A percentile compares a stretch with the other conserved stretches of the same genome.
These are phyloP conservation scores for Rhizodiscina lignyota DNA, from an alignment of 495 filamentous ascomycete species.

Conservation along the genomic window DNA sequence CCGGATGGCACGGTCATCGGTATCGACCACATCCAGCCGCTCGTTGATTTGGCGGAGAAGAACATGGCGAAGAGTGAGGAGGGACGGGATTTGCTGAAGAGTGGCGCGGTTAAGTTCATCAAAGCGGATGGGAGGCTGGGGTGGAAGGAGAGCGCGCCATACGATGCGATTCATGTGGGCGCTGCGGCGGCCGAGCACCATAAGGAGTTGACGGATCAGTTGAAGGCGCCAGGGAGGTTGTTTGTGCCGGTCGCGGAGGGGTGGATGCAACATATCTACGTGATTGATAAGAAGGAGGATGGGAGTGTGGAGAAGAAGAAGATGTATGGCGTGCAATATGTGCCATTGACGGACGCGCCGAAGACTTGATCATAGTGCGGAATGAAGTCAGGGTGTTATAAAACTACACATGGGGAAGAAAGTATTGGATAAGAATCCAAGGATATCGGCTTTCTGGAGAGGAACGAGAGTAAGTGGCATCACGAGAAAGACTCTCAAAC, in stretches of 20 bases:
- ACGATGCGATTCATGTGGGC: slow-evolving; percentile 92
- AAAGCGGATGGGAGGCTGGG: slow-evolving; percentile 71
- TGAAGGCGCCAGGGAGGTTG: slow-evolving; percentile 51
- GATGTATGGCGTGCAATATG: slow-evolving; percentile 75
- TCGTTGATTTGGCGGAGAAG: slow-evolving; percentile 50
- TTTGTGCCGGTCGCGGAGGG: slow-evolving; percentile 53
- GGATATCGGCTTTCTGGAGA: too few relatives aligned
- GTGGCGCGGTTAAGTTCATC: slow-evolving; percentile 52
- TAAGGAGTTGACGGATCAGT: slow-evolving; percentile 53
- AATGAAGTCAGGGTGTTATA: too few relatives aligned
- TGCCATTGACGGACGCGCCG: slow-evolving; percentile 82
- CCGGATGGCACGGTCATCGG: slow-evolving; percentile 52
- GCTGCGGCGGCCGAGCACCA: slow-evolving; percentile 70
- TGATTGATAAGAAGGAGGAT: slow-evolving; percentile 71
- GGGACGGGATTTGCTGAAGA: slow-evolving; percentile 43
- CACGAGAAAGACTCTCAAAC: too few relatives aligned
- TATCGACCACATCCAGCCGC: slow-evolving; percentile 69
- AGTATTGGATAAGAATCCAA: too few relatives aligned
- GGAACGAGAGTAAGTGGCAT: too few relatives aligned
- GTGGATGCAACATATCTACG: slow-evolving; percentile 62
- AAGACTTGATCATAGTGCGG: too few relatives aligned
- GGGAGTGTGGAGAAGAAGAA: slow-evolving; percentile 60
- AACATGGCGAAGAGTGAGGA: slow-evolving; percentile 62
- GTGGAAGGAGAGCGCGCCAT: slow-evolving; percentile 36
- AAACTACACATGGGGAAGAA: too few relatives aligned